Conservation (phyloP, 1,139 yeast species). For the Zygoascus meyerae region DNA sequence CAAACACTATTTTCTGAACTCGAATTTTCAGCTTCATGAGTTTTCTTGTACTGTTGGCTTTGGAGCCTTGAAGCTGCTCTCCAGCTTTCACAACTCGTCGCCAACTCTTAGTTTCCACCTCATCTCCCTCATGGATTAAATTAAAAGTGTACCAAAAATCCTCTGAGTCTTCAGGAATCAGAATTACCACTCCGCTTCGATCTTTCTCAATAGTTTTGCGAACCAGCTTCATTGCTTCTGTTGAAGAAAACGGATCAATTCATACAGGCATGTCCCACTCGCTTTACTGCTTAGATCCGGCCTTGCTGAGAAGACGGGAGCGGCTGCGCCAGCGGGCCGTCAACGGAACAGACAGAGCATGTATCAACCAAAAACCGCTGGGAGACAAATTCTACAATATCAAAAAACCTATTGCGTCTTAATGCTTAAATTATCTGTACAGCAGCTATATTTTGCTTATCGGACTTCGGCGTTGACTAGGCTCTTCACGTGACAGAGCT, state of each 20-base stretch:
- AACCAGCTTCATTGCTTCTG: constrained; percentile 48
- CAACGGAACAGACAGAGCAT: too few species aligned
- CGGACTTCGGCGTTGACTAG: constrained; percentile 71
- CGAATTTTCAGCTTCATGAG: constrained; percentile 49
- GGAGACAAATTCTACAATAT: too few species aligned
- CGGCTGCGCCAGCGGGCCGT: too few species aligned
- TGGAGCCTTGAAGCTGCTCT: constrained; percentile 27
- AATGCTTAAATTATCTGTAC: too few species aligned
- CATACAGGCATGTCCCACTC: too few species aligned
- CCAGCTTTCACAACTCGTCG: constrained; percentile 55
- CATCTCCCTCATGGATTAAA: constrained; percentile 69
- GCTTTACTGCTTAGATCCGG: too few species aligned
- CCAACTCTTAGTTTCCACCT: constrained; percentile 58
- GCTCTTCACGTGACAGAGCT: constrained; percentile 62
- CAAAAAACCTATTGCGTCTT: too few species aligned
- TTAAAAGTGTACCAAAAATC: constrained; percentile 89
- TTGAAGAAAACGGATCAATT: not conserved
- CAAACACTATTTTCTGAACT: constrained; percentile 72
- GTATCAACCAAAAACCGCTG: too few species aligned
- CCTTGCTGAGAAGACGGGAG: too few species aligned
- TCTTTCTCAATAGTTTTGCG: constrained; percentile 52
- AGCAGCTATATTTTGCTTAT: constrained; percentile 32
- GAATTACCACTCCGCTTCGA: constrained; percentile 56
- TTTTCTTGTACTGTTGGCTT: constrained; percentile 43
- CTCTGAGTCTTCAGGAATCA: constrained; percentile 82